These are phyloP conservation scores for Aureobasidium sp. DNA, from an alignment of 2,329 filamentous ascomycete species.

Conservation along the genomic window DNA sequence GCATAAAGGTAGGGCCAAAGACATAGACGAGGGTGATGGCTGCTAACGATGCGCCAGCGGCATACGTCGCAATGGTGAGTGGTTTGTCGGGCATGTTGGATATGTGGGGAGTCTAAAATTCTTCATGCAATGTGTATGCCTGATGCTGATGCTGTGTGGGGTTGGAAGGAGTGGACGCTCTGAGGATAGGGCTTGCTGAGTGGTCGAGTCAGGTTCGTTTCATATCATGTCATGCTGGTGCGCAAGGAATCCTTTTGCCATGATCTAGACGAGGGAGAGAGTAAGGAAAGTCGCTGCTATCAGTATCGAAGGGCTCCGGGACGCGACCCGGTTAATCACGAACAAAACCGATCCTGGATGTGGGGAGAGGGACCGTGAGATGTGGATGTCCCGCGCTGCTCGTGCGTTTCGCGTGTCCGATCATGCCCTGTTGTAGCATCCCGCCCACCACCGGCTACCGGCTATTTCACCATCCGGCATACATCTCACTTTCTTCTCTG, in stretches of 20 bases:
- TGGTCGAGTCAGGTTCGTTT: neutral
- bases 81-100: conserved; percentile 69
- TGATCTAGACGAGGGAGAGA: neutral
- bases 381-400: conserved; percentile 6
- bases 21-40: conserved; percentile 95
- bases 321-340: neutral
- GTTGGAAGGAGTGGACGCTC: conserved; percentile 1
- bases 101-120: neutral
- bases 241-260: neutral
- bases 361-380: neutral
- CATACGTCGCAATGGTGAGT: conserved; percentile 81
- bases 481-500: neutral
- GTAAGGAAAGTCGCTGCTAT: neutral
- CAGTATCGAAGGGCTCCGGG: neutral
- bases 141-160: neutral
- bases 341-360: neutral
- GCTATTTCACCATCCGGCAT: neutral
- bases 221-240: neutral
- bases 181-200: neutral
- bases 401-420: neutral
- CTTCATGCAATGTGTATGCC: neutral
- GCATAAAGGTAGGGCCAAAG: conserved; percentile 93
- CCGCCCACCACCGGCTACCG: neutral
- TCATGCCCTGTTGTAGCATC: neutral
- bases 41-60: conserved; percentile 88